These are phyloP conservation scores for Boletus subcaerulescens DNA, from an alignment of 768 basidiomycete genomes.

Conservation along the genomic window DNA sequence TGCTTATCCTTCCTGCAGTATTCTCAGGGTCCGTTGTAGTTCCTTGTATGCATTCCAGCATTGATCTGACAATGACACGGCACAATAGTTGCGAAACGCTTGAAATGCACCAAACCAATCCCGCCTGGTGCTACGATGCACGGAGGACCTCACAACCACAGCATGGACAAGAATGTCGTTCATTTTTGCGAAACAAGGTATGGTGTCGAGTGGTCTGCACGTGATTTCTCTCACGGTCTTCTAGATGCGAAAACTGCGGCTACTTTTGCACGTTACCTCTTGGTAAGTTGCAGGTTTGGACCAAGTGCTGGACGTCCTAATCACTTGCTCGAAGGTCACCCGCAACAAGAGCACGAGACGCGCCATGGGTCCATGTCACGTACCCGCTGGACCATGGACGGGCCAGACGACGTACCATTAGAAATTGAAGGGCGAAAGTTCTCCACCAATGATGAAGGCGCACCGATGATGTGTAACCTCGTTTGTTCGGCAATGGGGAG, in stretches of 20 bases:
- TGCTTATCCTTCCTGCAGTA: constrained; percentile 35
- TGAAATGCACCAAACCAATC: constrained; percentile 48
- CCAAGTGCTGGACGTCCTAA: not conserved
- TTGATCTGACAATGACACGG: not conserved
- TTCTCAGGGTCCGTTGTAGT: constrained; percentile 43
- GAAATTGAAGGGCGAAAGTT: constrained; percentile 58
- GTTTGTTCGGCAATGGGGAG: constrained; percentile 54
- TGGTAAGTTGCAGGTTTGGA: constrained; percentile 33
- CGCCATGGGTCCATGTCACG: constrained; percentile 62
- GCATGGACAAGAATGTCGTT: constrained; percentile 40
- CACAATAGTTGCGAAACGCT: constrained; percentile 44
- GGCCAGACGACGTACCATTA: constrained; percentile 44
- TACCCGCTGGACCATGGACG: constrained; percentile 56
- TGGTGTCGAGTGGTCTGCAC: not conserved
- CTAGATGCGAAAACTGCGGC: constrained; percentile 52
- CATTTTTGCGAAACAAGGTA: constrained; percentile 56
- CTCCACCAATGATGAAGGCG: constrained; percentile 52
- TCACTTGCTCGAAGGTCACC: constrained; percentile 40
- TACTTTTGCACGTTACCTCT: constrained; percentile 59
- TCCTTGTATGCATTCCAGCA: not conserved
- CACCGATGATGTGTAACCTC: constrained; percentile 62
- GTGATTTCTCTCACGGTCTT: not conserved
- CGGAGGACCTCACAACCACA: constrained; percentile 48
- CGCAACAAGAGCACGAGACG: constrained; percentile 61
- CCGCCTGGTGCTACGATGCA: constrained; percentile 43